These are phyloP conservation scores for Brassica rapa DNA, from an alignment of 345 rosid genomes.

Conservation along the genomic window DNA sequence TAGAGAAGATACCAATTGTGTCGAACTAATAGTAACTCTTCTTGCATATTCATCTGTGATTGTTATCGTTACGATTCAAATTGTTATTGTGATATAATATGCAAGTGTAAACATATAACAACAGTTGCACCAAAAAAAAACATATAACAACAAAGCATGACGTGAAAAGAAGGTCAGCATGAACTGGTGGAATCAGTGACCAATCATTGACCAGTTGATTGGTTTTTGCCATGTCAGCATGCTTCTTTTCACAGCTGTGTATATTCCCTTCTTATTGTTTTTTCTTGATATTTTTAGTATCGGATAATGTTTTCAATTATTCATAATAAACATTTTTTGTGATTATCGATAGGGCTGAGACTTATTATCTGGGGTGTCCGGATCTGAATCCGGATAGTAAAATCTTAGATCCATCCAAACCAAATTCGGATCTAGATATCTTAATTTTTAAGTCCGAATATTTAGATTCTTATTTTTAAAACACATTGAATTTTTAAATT, in stretches of 20 bases:
- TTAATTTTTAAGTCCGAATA: no score
- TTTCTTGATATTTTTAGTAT: no score
- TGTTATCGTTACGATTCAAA: neutral
- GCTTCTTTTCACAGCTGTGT: conserved; percentile 22
- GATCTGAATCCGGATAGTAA: no score
- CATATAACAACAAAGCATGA: neutral
- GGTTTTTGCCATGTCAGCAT: conserved; percentile 21
- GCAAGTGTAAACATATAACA: neutral
- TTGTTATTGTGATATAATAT: neutral
- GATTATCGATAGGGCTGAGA: neutral
- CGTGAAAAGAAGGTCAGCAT: conserved; percentile 16
- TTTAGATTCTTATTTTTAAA: no score
- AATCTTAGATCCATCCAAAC: no score
- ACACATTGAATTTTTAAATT: no score
- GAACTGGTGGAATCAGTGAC: conserved; percentile 33
- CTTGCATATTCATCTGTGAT: neutral
- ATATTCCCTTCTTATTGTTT: neutral
- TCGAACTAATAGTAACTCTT: neutral
- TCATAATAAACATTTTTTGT: neutral
- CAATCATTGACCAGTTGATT: conserved; percentile 33
- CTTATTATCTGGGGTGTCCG: no score
- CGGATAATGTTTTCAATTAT: neutral
- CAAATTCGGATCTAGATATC: no score
- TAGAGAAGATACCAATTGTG: neutral
- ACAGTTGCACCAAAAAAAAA: no score